A percentile compares a stretch with the other conserved stretches of the same genome.
phyloP scores from a whole-genome alignment of 805 yeast genomes.

The Kockiozyma suomiensis region DNA sequence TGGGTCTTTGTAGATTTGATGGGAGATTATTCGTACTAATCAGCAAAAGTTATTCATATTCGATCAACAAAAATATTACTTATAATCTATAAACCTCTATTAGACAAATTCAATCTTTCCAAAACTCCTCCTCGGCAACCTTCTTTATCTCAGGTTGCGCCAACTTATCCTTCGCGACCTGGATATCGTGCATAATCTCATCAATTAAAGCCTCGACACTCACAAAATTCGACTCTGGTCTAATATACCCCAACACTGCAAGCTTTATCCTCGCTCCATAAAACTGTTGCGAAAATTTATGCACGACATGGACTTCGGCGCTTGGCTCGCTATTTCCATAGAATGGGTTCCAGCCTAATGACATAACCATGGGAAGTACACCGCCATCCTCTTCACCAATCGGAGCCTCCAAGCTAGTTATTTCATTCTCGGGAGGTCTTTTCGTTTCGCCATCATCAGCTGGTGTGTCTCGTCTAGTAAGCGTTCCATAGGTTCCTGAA shows the following conservation, averaged over 20 bases:
- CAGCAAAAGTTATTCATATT: too few relatives aligned
- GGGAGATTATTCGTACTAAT: background rate
- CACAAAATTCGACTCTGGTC: slow-evolving; percentile 88
- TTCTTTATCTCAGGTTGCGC: slow-evolving; percentile 13
- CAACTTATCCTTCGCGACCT: slow-evolving; percentile 54
- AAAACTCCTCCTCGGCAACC: slow-evolving; percentile 19
- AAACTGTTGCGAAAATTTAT: slow-evolving; percentile 64
- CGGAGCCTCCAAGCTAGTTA: slow-evolving; percentile 64
- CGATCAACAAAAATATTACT: too few relatives aligned
- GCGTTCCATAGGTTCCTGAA: slow-evolving; percentile 30
- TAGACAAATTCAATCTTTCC: slow-evolving; percentile 1
- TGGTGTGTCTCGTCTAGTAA: slow-evolving; percentile 13
- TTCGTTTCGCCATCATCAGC: slow-evolving; percentile 18
- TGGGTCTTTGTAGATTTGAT: too few relatives aligned
- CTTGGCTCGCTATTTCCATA: slow-evolving; percentile 77
- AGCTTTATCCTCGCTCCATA: slow-evolving; percentile 80
- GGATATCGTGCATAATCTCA: slow-evolving; percentile 81
- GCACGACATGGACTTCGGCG: slow-evolving; percentile 82
- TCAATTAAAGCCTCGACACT: slow-evolving; percentile 77
- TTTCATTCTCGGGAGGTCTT: slow-evolving; percentile 46
- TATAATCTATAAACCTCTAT: background rate
- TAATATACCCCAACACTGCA: slow-evolving; percentile 78
- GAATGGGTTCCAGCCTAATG: slow-evolving; percentile 95
- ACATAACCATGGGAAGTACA: slow-evolving; percentile 86
- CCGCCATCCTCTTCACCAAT: slow-evolving; percentile 38